Evolutionary conservation across 768 basidiomycete species (phyloP).

Genomic region (Russula olivacea): DNA sequence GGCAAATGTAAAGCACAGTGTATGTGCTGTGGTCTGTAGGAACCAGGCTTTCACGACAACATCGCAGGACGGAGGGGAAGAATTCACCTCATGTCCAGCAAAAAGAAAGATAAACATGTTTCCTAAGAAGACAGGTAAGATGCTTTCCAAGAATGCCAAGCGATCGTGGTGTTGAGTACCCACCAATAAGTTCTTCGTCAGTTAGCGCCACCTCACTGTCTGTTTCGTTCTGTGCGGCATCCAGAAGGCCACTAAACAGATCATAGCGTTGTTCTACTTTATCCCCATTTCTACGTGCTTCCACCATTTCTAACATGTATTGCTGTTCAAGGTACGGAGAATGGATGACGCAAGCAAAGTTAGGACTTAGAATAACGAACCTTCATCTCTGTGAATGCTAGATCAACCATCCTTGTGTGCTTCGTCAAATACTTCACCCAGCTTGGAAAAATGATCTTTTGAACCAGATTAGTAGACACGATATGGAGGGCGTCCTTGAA

Average conservation of each 20-base stretch:
- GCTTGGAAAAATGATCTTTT: conserved; percentile 37
- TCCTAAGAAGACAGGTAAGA: conserved; percentile 1
- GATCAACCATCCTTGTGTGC: conserved; percentile 30
- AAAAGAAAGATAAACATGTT: conserved; percentile 33
- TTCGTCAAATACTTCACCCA: conserved; percentile 38
- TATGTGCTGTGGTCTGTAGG: conserved; percentile 35
- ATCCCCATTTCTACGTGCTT: conserved; percentile 16
- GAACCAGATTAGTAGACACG: conserved; percentile 36
- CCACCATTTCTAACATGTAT: conserved; percentile 31
- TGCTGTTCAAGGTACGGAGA: conserved; percentile 1
- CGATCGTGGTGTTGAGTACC: not conserved
- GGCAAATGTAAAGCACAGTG: conserved; percentile 37
- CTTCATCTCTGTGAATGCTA: conserved; percentile 42
- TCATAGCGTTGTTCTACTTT: conserved; percentile 27
- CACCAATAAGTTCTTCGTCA: conserved; percentile 27
- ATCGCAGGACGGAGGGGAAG: not conserved
- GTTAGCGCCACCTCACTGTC: conserved; percentile 17
- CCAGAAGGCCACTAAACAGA: conserved; percentile 29
- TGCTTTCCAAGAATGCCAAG: not conserved
- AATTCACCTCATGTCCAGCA: conserved; percentile 32
- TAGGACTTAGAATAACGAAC: conserved; percentile 27
- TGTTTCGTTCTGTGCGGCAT: conserved; percentile 21
- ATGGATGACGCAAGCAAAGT: too few relatives aligned
- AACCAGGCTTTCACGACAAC: not conserved
- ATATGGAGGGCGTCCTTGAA: conserved; percentile 46